Percentiles rank a stretch among this genome's conserved stretches.
Evolutionary conservation across 2,329 filamentous ascomycete genomes (phyloP).

Genomic region (Byssochlamys sp.): DNA sequence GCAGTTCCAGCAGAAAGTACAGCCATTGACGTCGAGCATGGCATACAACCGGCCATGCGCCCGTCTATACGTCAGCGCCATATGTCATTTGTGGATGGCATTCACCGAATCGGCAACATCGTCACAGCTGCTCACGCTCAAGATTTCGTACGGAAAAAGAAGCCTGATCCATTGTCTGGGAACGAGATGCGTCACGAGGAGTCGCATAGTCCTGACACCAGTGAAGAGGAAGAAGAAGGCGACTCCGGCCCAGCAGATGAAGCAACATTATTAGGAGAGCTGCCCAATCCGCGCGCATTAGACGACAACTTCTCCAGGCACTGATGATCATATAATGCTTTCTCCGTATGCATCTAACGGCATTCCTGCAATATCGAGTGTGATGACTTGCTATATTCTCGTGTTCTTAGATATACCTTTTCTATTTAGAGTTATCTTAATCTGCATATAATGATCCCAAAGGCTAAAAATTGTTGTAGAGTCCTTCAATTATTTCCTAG

Average conservation of each 20-base stretch:
- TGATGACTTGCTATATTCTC: too few relatives aligned
- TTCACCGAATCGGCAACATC: constrained; percentile 54
- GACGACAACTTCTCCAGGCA: neutral
- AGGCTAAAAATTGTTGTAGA: too few relatives aligned
- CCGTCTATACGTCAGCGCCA: constrained; percentile 18
- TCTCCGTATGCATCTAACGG: neutral
- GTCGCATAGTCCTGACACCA: constrained; percentile 26
- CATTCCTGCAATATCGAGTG: too few relatives aligned
- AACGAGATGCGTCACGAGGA: constrained; percentile 26
- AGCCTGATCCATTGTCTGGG: constrained; percentile 35
- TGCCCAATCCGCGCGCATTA: neutral
- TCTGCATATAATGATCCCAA: too few relatives aligned
- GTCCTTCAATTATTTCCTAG: too few relatives aligned
- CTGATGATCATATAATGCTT: neutral
- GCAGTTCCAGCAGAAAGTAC: constrained; percentile 12
- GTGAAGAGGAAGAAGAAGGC: constrained; percentile 28
- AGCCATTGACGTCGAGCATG: constrained; percentile 19
- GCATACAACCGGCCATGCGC: constrained; percentile 12
- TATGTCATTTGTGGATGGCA: constrained; percentile 21
- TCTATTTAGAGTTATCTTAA: too few relatives aligned
- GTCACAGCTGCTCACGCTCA: constrained; percentile 76
- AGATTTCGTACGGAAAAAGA: constrained; percentile 77
- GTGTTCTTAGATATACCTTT: too few relatives aligned
- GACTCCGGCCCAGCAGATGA: constrained; percentile 15
- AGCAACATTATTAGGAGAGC: constrained; percentile 1